Percentiles rank a stretch among this genome's conserved stretches.
Conservation (phyloP, 2,329 filamentous ascomycete genomes). For the Fusarium ambrosium region DNA sequence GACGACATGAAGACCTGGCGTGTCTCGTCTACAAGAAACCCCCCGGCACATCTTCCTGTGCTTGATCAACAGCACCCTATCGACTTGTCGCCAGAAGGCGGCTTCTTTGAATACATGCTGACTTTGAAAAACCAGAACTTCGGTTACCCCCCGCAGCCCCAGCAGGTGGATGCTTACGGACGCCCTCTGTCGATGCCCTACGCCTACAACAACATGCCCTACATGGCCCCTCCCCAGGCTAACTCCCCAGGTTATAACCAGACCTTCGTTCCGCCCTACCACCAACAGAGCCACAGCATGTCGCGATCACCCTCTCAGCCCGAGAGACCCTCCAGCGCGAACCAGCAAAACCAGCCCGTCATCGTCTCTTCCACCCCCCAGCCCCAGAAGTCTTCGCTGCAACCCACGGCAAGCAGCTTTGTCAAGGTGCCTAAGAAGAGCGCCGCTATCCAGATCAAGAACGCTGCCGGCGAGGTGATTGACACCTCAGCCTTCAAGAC, state of each 20-base stretch:
- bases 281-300: conserved; percentile 76
- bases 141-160: conserved; percentile 62
- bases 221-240: conserved; percentile 61
- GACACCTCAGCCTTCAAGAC: conserved; percentile 74
- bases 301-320: conserved; percentile 87
- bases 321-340: conserved; percentile 76
- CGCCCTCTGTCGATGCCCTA: conserved; percentile 57
- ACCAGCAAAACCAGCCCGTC: conserved; percentile 69
- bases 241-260: conserved; percentile 67
- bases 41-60: conserved; percentile 21
- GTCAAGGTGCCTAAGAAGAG: conserved; percentile 72
- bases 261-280: conserved; percentile 57
- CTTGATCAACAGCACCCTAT: conserved; percentile 49
- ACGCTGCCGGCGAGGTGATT: conserved; percentile 82
- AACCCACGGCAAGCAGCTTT: conserved; percentile 61
- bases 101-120: conserved; percentile 81
- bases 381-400: conserved; percentile 72
- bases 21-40: conserved; percentile 32
- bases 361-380: conserved; percentile 73
- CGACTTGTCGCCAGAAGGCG: conserved; percentile 77
- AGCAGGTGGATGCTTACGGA: conserved; percentile 55
- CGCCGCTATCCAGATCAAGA: conserved; percentile 86
- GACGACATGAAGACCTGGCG: conserved; percentile 41
- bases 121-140: conserved; percentile 77
- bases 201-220: conserved; percentile 62